phyloP scores from a whole-genome alignment of 352 stramenopile genomes.

The Paralagenidium karlingii region DNA sequence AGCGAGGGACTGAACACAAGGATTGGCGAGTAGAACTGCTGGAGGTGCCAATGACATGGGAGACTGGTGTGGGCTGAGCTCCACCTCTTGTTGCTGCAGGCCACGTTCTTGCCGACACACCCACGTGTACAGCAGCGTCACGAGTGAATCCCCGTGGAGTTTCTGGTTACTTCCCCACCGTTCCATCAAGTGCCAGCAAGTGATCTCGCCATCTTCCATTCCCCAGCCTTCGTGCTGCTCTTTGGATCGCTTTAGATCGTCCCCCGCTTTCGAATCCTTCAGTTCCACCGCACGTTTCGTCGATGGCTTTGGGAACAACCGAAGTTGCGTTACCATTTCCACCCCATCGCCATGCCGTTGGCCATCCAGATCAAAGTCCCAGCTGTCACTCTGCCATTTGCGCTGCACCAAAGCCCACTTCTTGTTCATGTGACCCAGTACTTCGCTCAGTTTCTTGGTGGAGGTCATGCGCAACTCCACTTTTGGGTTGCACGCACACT shows the following conservation, averaged over 20 bases:
- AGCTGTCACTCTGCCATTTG: too few relatives aligned
- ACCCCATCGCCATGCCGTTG: too few relatives aligned
- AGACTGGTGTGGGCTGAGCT: too few relatives aligned
- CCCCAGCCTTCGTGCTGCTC: slow-evolving; percentile 28
- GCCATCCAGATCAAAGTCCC: too few relatives aligned
- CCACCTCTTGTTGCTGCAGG: slow-evolving; percentile 4
- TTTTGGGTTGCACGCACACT: slow-evolving; percentile 46
- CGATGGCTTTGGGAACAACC: neutral
- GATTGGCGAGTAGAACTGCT: too few relatives aligned
- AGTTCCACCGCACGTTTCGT: slow-evolving; percentile 6
- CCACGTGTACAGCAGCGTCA: slow-evolving; percentile 62
- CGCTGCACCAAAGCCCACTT: slow-evolving; percentile 51
- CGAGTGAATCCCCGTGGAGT: slow-evolving; percentile 49
- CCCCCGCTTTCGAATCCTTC: slow-evolving; percentile 19
- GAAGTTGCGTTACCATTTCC: neutral
- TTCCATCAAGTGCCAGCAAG: slow-evolving; percentile 68
- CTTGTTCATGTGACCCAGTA: slow-evolving; percentile 60
- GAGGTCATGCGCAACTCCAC: slow-evolving; percentile 70
- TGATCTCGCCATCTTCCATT: slow-evolving; percentile 22
- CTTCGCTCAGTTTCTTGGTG: slow-evolving; percentile 66
- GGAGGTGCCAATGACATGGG: too few relatives aligned
- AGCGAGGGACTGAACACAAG: too few relatives aligned
- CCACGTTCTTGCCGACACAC: neutral
- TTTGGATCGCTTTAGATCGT: neutral
- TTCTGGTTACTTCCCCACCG: slow-evolving; percentile 42